Conservation (phyloP, 1,284 basidiomycete genomes). For the Inonotus hispidus region DNA sequence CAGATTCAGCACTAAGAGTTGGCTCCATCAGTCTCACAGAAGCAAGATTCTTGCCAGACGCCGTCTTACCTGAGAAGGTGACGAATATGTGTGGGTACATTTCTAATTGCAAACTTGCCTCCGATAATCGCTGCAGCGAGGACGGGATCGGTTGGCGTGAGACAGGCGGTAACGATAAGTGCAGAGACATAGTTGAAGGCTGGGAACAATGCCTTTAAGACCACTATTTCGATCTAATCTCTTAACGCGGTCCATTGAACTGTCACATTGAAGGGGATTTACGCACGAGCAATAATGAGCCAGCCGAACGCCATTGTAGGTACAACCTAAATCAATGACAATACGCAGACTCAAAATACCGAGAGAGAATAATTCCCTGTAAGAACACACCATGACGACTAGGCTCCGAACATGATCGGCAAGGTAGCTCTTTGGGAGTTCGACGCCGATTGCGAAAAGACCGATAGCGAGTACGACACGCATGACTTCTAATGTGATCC, state of each 20-base stretch:
- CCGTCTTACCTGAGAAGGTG: conserved; percentile 47
- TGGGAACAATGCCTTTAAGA: neutral
- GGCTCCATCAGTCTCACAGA: neutral
- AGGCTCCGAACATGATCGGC: conserved; percentile 54
- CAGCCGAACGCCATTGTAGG: conserved; percentile 79
- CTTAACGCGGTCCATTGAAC: neutral
- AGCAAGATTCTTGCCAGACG: neutral
- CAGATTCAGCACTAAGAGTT: conserved; percentile 75
- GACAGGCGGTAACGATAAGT: conserved; percentile 81
- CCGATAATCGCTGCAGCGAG: conserved; percentile 46
- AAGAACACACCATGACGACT: conserved; percentile 39
- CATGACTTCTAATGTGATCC: conserved; percentile 75
- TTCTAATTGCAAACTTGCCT: conserved; percentile 82
- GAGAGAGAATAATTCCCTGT: neutral
- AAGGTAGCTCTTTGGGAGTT: conserved; percentile 65
- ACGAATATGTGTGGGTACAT: conserved; percentile 83
- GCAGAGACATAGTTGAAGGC: conserved; percentile 62
- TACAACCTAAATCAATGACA: conserved; percentile 33
- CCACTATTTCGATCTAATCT: too few relatives aligned
- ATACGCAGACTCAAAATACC: neutral
- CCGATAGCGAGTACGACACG: conserved; percentile 65
- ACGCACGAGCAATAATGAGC: conserved; percentile 56
- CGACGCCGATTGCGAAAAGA: conserved; percentile 70
- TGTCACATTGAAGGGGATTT: neutral
- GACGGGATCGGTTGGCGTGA: conserved; percentile 93